Evolutionary conservation across 2,329 filamentous ascomycete genomes (phyloP).

Genomic region (Scortechinia acanthostroma): DNA sequence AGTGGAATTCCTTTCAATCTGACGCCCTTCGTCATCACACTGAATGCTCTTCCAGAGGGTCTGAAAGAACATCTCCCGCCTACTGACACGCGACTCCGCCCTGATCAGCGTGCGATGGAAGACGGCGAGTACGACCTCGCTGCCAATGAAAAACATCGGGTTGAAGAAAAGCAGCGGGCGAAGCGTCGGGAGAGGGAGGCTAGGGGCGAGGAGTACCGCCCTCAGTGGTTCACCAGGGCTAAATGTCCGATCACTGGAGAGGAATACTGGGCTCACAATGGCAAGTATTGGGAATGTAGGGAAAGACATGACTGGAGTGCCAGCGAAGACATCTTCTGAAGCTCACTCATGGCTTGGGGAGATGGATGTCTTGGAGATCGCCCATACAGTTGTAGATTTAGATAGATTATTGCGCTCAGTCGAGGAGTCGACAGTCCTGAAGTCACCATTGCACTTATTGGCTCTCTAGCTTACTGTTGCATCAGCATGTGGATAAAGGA

Average conservation of each 20-base stretch:
- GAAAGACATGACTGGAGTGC: slow-evolving; percentile 58
- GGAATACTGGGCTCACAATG: slow-evolving; percentile 82
- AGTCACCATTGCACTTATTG: no score
- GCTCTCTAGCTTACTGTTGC: no score
- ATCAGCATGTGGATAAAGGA: no score
- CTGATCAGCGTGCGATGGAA: slow-evolving; percentile 96
- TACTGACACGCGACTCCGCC: slow-evolving; percentile 85
- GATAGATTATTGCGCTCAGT: no score
- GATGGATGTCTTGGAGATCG: no score
- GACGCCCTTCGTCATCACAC: slow-evolving; percentile 87
- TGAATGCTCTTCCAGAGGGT: slow-evolving; percentile 87
- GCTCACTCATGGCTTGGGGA: no score
- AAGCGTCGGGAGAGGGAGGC: slow-evolving; percentile 68
- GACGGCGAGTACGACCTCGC: slow-evolving; percentile 94
- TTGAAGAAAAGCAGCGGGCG: slow-evolving; percentile 84
- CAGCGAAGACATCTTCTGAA: slow-evolving; percentile 16
- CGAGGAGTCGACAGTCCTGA: no score
- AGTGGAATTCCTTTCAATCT: slow-evolving; percentile 89
- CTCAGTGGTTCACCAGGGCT: slow-evolving; percentile 76
- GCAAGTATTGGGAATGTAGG: slow-evolving; percentile 77
- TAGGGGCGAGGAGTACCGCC: slow-evolving; percentile 72
- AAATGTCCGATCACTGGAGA: slow-evolving; percentile 76
- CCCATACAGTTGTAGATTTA: no score
- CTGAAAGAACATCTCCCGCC: slow-evolving; percentile 73
- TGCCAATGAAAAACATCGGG: slow-evolving; percentile 84